Percentiles rank a stretch among this genome's conserved stretches.
phyloP scores from a whole-genome alignment of 2,329 filamentous ascomycete species.

The Ceratocystis ficicola region DNA sequence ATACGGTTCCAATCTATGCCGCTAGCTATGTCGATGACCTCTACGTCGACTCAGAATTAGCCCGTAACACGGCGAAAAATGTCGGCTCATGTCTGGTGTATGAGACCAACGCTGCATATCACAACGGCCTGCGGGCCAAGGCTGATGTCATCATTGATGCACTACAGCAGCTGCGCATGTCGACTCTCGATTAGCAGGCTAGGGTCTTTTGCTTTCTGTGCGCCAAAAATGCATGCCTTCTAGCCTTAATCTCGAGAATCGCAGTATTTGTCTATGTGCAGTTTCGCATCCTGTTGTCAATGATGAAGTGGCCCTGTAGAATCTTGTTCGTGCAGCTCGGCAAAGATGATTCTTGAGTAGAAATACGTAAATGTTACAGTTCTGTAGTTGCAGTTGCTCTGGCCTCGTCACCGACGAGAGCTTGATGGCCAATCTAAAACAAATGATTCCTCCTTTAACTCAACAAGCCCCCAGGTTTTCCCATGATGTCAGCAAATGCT shows the following conservation, averaged over 20 bases:
- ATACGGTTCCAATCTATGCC: conserved; percentile 75
- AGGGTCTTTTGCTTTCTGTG: not conserved
- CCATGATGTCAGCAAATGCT: conserved; percentile 21
- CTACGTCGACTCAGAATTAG: conserved; percentile 73
- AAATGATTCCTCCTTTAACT: not conserved
- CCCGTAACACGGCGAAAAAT: conserved; percentile 58
- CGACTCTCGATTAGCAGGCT: conserved; percentile 20
- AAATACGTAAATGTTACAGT: not conserved
- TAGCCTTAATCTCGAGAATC: not conserved
- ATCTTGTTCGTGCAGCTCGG: not conserved
- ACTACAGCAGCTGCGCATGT: conserved; percentile 46
- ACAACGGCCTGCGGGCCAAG: conserved; percentile 65
- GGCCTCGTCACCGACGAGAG: not conserved
- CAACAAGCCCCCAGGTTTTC: conserved; percentile 20
- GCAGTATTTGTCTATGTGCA: not conserved
- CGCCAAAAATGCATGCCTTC: not conserved
- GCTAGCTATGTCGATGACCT: conserved; percentile 78
- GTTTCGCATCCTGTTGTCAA: not conserved
- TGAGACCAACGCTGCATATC: conserved; percentile 77
- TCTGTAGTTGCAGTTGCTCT: not conserved
- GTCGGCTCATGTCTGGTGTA: conserved; percentile 70
- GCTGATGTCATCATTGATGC: conserved; percentile 51
- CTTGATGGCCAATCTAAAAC: not conserved
- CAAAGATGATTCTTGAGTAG: not conserved
- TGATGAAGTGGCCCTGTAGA: not conserved